Evolutionary conservation across 257 asterid species (phyloP), one percentile per base, ranked within the genome.

Genomic region (Solanum virginianum): DNA sequence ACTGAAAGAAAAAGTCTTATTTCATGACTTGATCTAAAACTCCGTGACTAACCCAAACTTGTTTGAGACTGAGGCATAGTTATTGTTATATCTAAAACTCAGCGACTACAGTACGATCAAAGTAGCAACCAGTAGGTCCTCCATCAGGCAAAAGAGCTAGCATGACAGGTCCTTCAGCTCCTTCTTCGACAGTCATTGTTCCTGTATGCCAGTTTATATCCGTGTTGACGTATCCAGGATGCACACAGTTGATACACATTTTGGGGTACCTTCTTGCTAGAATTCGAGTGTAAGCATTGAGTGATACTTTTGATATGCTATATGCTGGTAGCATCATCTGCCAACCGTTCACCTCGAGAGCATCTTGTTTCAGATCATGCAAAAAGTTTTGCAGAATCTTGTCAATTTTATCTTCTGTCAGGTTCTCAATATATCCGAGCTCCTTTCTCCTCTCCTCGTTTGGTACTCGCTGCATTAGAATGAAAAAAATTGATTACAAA

Each of bases 291-390:
- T 94, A 92, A 5, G 98, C 97, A 83, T 95, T 93, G 1, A 95
- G 91, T 4, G 93, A 87, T n/a, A 90, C 93, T 89, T 95, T 95
- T 9, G 98, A 94, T 83, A 92, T 87, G 90, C 97, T 94, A 89
- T 95, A 93, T 24, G 96, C 94, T 7, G 98, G 97, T 63, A 90
- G 89, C 96, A 91, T 95, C 89, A 88, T 91, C 79, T 91, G 97
- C 97, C 97, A 95, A 22, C 97, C 97, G 60, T 91, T 93, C 39
- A 85, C 90, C 86, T 94, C 97, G 1, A 95, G 85, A 17, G 87
- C 87, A 43, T 90, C 90, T 3, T 89, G 63, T 85, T 89, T 79
- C 88, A 94, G 65, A 77, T 93, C 97, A 13, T 85, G 77, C 85
- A 94, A 83, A 80, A 94, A 91, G 7, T 90, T 85, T 20, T 89